Base-by-base conservation (phyloP, 192 early-diverging fungal genomes). In the Phlyctochytrium arcticum region DNA sequence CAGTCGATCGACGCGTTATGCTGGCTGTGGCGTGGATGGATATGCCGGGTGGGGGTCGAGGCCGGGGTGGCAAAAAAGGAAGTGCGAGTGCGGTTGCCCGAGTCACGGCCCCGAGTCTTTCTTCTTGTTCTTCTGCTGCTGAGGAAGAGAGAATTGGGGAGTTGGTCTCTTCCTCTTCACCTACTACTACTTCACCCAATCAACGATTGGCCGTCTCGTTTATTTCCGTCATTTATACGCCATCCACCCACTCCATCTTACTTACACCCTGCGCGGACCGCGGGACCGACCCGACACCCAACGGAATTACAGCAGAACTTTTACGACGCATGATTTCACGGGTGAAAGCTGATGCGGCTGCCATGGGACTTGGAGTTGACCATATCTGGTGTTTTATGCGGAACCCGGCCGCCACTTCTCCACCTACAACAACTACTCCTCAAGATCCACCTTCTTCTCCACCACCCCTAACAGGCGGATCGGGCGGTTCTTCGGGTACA, bases 331-430 rank as follows among this genome's bases (percentile, higher is more conserved):
- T 60, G 21, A 46, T 60, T 36, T 19, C 42, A 3, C 59, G 59
- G 15, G 30, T 31, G 15, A 17, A 31, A 6, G 29, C 21, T 2
- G 59, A 60, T 17, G 59, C 59, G 12, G 21, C n/a, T 8, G 17
- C n/a, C 2, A 42, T 51, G n/a, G 42, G 36, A 9, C 30, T 60
- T 9, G 42, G 42, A 3, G 59, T 60, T 10, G 34, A 60, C 6
- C 59, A 60, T 23, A 17, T 60, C 42, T 60, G 59, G 59, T 60
- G 59, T 30, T 60, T 51, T 48, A 60, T 60, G 59, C 59, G 59
- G n/a, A 60, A 60, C 29, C 42, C 42, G 19, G 17, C 36, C 9
- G 39, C 36, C 12, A 60, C 39, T 2, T 19, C 59, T 3, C 26
- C 35, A 10, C 42, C 19, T 4, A 27, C 59, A 12, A 27, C 59